Evolutionary conservation across 2,329 filamentous ascomycete species (phyloP), one percentile per base, ranked within the genome.

Genomic region (Pseudopyricularia javanii): DNA sequence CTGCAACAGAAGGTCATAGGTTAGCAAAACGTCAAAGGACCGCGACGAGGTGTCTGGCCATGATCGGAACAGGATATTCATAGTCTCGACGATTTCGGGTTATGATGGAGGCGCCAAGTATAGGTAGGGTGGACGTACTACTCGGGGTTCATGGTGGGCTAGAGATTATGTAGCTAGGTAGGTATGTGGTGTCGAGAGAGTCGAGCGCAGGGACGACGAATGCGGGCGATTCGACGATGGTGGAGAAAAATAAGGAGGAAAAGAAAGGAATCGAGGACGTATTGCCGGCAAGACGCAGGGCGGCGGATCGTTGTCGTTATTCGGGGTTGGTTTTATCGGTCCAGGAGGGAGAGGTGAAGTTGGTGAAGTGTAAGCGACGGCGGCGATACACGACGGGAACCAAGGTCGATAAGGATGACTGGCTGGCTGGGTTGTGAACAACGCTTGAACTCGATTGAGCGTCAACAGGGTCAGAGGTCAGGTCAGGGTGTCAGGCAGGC

Each of bases 131-230:
- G 58, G 53, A 58, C 61, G 56, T 83, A 93, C 88, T 80, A 93
- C 88, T 93, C 88, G 69, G 88, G 88, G 79, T 93, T 93, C 88
- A 93, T 93, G 68, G 64, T 88, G 78, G 67, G 65, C 40, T 24
- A 26, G 40, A 43, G 40, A 45, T 45, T 45, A 45, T 45, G 40
- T 45, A 45, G 40, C 20, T 45, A 45, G 40, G 40, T 22, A 45
- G 32, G 54, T 35, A 48, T 26, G 48, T 49, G 49, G 47, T 40
- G 57, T 48, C 49, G 35, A 54, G 48, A 35, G 45, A 50, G 28
- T 20, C 26, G 35, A 52, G 37, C 33, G 30, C 22, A 37, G 9
- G 33, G 40, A 24, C n/a, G 30, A 30, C n/a, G 30, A 30, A 40
- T 14, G 50, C 40, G 15, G 28, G 50, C n/a, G 22, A n/a, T 32